Conservation (phyloP, 2,329 filamentous ascomycete species). For the Xylariaceae sp. region DNA sequence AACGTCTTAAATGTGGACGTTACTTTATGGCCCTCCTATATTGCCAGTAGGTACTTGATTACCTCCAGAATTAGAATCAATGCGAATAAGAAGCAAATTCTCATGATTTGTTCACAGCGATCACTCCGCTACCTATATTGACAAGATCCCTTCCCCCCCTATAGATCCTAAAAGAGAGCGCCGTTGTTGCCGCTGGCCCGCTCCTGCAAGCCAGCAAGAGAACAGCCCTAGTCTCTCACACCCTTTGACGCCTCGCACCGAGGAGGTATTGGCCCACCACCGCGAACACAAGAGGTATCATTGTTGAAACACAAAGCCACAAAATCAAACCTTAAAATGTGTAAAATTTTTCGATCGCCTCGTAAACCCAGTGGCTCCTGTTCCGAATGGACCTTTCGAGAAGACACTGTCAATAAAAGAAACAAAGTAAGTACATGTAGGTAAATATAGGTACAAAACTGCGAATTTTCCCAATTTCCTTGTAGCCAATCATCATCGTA, state of each 20-base stretch:
- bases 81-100: background rate
- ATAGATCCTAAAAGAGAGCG: background rate
- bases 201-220: slow-evolving; percentile 3
- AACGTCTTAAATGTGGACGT: background rate
- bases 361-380: too few relatives aligned
- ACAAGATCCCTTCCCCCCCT: background rate
- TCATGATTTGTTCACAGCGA: background rate
- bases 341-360: background rate
- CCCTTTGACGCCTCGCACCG: background rate
- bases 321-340: background rate
- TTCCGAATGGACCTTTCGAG: too few relatives aligned
- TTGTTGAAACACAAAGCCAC: slow-evolving; percentile 14
- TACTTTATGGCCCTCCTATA: background rate
- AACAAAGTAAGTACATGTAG: too few relatives aligned
- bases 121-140: background rate
- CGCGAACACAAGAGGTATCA: slow-evolving; percentile 19
- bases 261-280: slow-evolving; percentile 12
- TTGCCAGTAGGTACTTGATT: too few relatives aligned
- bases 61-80: too few relatives aligned
- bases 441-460: too few relatives aligned
- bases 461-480: background rate
- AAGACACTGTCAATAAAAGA: too few relatives aligned
- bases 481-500: background rate
- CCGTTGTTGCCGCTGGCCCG: slow-evolving; percentile 11
- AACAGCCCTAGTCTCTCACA: too few relatives aligned